A percentile compares a stretch with the other conserved stretches of the same genome.
Evolutionary conservation across 257 asterid species (phyloP).

Genomic region (Solanum sejunctum): DNA sequence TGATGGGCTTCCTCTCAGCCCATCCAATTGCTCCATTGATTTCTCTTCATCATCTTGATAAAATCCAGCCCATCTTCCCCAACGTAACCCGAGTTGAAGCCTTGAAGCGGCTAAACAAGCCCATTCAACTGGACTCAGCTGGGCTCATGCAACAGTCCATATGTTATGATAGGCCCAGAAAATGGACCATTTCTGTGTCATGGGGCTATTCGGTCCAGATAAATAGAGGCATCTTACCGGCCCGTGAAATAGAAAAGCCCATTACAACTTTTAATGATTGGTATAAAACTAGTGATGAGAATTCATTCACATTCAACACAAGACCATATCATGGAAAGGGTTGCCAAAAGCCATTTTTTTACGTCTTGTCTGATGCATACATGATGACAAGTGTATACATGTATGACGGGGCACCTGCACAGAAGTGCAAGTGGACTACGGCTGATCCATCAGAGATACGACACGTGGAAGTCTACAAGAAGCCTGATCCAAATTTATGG

Average conservation of each 20-base stretch:
- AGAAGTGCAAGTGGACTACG: constrained; percentile 4
- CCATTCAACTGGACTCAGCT: constrained; percentile 28
- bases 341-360: constrained; percentile 22
- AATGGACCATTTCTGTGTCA: constrained; percentile 33
- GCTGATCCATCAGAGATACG: constrained; percentile 13
- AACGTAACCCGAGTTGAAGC: constrained; percentile 16
- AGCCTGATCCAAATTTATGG: constrained; percentile 32
- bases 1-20: constrained; percentile 30
- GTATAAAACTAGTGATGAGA: constrained; percentile 13
- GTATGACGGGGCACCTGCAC: neutral
- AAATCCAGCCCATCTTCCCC: constrained; percentile 33
- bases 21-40: constrained; percentile 37
- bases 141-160: constrained; percentile 40
- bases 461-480: constrained; percentile 20
- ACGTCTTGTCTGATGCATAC: constrained; percentile 7
- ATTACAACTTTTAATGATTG: constrained; percentile 21
- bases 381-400: neutral
- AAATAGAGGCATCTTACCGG: constrained; percentile 12
- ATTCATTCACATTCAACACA: constrained; percentile 23
- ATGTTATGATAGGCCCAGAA: constrained; percentile 22
- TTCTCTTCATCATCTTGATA: constrained; percentile 39
- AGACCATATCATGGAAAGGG: constrained; percentile 5
- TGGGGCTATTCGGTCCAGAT: constrained; percentile 41
- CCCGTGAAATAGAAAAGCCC: constrained; percentile 31
- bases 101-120: constrained; percentile 4